Evolutionary conservation across 179 eudicot genomes (phyloP), one percentile per base, ranked within the genome.

Genomic region (Beta corolliflora): DNA sequence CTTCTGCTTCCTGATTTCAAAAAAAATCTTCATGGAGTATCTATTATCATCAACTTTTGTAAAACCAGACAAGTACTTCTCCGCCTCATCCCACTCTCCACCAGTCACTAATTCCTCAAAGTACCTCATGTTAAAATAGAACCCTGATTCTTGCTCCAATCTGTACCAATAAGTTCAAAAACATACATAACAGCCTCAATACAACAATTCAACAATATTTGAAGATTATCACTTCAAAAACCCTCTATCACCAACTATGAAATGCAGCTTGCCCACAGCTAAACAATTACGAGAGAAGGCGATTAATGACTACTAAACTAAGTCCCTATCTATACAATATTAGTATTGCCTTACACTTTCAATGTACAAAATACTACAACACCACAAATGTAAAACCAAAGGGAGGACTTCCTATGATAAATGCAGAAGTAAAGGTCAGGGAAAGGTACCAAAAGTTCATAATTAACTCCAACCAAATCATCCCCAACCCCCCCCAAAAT

Each of bases 121-220:
- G 83, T 86, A 53, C 79, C 83, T 86, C 87, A 84, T 88, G 77
- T 88, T 88, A 69, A 88, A 88, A 83, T 61, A 88, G 75, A 88
- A 88, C 25, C 88, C 88, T 1, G 90, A 88, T 71, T 88, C 90
- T 81, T 88, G 87, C 87, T 88, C 90, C 87, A 88, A 78, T 75
- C 90, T 88, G 87, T 46, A 70, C n/a, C 81, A 63, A 74, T 41
- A 3, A 44, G 53, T 60, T 70, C 15, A 65, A 76, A 71, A 79
- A 36, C 16, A 53, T 55, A 77, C 53, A 63, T 11, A 54, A 29
- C 70, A 25, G 23, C 29, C 48, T n/a, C 36, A 73, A 59, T 25
- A 80, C 19, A 80, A 45, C 65, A 11, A 44, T 16, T 5, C 53
- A 23, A 10, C 12, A 67, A 18, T 1, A 77, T 52, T 52, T 12